These are phyloP conservation scores for Backusella luteola DNA, from an alignment of 192 early-diverging fungal genomes.

Conservation along the genomic window DNA sequence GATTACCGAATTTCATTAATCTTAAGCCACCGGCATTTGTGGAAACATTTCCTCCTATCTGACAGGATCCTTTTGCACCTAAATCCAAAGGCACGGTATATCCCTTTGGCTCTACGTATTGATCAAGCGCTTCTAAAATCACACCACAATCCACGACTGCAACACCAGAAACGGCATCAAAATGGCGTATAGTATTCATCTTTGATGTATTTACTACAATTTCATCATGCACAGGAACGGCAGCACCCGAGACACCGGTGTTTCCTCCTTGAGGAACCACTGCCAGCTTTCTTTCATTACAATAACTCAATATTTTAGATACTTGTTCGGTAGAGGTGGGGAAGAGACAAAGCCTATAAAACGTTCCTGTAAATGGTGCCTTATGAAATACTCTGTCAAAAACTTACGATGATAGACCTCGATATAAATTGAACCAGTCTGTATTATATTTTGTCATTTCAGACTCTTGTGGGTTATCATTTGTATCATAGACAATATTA, in stretches of 20 bases:
- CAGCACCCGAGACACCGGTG: constrained; percentile 92
- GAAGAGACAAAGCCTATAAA: constrained; percentile 63
- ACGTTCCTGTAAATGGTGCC: background rate
- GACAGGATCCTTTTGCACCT: constrained; percentile 84
- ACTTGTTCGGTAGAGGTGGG: constrained; percentile 85
- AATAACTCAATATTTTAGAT: constrained; percentile 78
- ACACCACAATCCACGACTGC: constrained; percentile 86
- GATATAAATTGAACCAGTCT: constrained; percentile 94
- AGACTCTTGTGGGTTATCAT: constrained; percentile 35
- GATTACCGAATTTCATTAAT: constrained; percentile 86
- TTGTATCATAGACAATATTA: constrained; percentile 38
- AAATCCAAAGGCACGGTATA: constrained; percentile 91
- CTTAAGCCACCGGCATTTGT: constrained; percentile 97
- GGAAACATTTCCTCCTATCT: constrained; percentile 97
- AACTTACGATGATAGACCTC: constrained; percentile 61
- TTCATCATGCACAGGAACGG: constrained; percentile 94
- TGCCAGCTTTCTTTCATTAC: constrained; percentile 79
- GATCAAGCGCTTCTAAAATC: constrained; percentile 86
- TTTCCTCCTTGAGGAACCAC: constrained; percentile 98
- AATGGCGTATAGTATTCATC: constrained; percentile 73
- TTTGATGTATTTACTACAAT: constrained; percentile 76
- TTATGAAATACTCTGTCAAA: background rate
- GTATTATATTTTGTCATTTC: constrained; percentile 60
- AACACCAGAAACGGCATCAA: constrained; percentile 74
- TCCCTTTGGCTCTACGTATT: constrained; percentile 74